A percentile compares a stretch with the other conserved stretches of the same genome.
Conservation (phyloP, 176 grass and related monocot species). For the Oryza australiensis region DNA sequence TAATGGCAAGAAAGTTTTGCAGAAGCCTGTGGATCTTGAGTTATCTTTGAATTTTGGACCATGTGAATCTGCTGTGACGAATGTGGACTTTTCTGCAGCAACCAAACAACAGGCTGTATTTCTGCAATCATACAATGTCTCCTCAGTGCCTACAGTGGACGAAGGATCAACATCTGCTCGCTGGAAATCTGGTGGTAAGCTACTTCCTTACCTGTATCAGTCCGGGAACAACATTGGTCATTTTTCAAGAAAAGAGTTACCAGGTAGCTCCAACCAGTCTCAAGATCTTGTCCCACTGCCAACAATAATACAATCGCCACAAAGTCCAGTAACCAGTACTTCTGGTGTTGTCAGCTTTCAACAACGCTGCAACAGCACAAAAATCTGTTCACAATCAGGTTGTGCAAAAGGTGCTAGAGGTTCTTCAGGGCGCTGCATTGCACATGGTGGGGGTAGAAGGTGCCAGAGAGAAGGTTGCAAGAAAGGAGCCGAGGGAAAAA, state of each 20-base stretch:
- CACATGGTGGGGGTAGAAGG: conserved; percentile 65
- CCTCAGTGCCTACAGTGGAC: conserved; percentile 46
- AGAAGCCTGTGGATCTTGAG: conserved; percentile 49
- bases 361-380: conserved; percentile 44
- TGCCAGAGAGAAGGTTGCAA: conserved; percentile 57
- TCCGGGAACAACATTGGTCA: not conserved
- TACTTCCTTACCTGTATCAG: conserved; percentile 50
- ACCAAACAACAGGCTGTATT: conserved; percentile 23
- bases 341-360: conserved; percentile 22
- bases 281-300: not conserved
- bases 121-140: conserved; percentile 25
- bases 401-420: conserved; percentile 71
- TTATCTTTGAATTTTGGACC: conserved; percentile 58
- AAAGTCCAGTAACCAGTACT: conserved; percentile 37
- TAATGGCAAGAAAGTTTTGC: conserved; percentile 34
- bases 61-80: conserved; percentile 65
- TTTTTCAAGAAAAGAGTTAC: conserved; percentile 14
- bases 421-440: conserved; percentile 73
- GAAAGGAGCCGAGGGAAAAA: conserved; percentile 56
- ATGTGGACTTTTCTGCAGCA: conserved; percentile 22
- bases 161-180: conserved; percentile 80
- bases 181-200: conserved; percentile 61
- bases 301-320: not conserved
- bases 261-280: not conserved
- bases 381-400: conserved; percentile 59